Evolutionary conservation across 768 basidiomycete genomes (phyloP), one percentile per base, ranked within the genome.

Genomic region (Russula emetica): DNA sequence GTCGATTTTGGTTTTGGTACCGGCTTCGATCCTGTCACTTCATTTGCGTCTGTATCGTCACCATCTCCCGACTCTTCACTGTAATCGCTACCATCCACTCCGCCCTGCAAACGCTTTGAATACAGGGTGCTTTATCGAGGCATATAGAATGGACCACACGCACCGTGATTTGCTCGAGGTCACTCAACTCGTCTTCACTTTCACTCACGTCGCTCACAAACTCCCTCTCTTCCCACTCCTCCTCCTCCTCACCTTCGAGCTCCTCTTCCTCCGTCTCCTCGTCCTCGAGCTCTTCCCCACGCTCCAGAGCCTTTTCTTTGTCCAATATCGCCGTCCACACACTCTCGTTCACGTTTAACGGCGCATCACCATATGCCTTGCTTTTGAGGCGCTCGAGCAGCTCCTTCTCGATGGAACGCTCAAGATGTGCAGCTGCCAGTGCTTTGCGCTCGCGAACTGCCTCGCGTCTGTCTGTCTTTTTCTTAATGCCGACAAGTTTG

Each of bases 351-450:
- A 99, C 95, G 74, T 99, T 98, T 50, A 99, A 82, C 14, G 97
- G 97, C 38, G 91, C 90, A 71, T 98, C 96, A 49, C 97, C 96
- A 72, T 99, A 98, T 20, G 96, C 95, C 75, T 97, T 97, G 58
- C 88, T 88, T 78, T 95, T 94, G 22, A 99, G 82, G 20, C 97
- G 91, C 70, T 96, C 94, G 53, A 99, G 85, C 28, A 98, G 85
- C 72, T 99, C 97, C 72, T 93, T 93, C 74, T 98, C 91, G 70
- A 99, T 98, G 14, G 92, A 90, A 62, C 86, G 88, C 75, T 99
- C 97, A 44, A 99, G 84, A 66, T 91, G 94, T 0, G 97, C 97
- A 2, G 96, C 97, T 1, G 92, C 88, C 14, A 99, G 85, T 2
- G 97, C 97, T 75, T 99, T 99, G 61, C 91, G 87, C 77, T 99